Conservation (phyloP, 2,329 filamentous ascomycete species). For the Phyllosticta citribraziliensis region DNA sequence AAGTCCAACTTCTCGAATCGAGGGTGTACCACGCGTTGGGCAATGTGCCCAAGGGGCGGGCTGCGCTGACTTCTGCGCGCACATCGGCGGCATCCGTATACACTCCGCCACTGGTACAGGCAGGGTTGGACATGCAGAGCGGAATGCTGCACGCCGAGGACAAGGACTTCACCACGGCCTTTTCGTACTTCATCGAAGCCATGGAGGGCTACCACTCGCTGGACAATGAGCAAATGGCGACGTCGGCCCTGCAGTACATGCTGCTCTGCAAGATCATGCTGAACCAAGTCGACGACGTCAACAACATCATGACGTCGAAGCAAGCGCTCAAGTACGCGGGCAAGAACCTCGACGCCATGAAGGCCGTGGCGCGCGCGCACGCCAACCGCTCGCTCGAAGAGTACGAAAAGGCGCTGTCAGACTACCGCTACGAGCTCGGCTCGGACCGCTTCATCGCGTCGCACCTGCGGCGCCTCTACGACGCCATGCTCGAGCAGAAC, state of each 20-base stretch:
- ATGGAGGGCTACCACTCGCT: conserved; percentile 93
- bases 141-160: conserved; percentile 98
- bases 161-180: conserved; percentile 97
- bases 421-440: conserved; percentile 88
- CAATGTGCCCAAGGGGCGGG: conserved; percentile 91
- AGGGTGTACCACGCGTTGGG: conserved; percentile 94
- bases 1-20: conserved; percentile 95
- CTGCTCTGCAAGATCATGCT: conserved; percentile 99
- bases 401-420: conserved; percentile 84
- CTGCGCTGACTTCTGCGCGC: conserved; percentile 84
- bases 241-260: conserved; percentile 98
- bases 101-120: conserved; percentile 88
- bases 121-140: conserved; percentile 96
- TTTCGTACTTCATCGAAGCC: conserved; percentile 98
- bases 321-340: conserved; percentile 94
- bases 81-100: conserved; percentile 96
- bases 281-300: conserved; percentile 92
- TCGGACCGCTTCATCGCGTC: conserved; percentile 94
- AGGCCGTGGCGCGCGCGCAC: conserved; percentile 92
- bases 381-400: conserved; percentile 92
- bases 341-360: conserved; percentile 96
- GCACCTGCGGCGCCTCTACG: conserved; percentile 89
- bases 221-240: conserved; percentile 81
- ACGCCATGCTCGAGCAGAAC: conserved; percentile 98
- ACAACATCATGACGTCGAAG: conserved; percentile 88